Base-by-base conservation (phyloP, 805 yeast genomes). In the Saturnispora saitoi region DNA sequence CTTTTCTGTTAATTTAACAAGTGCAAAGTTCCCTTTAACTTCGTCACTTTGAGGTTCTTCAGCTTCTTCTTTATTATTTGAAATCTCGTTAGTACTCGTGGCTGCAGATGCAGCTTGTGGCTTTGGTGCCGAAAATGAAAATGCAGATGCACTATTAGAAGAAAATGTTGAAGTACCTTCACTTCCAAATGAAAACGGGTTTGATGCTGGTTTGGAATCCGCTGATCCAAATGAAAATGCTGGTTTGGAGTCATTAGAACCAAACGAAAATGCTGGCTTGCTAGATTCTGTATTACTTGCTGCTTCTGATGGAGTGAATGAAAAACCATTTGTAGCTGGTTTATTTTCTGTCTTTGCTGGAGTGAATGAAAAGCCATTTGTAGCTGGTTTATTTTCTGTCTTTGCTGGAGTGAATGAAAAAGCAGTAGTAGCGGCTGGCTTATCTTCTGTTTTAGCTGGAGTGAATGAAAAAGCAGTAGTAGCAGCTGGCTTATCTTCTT, bases 11-110 rank as follows among this genome's bases (percentile, higher is more conserved):
- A 77, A 70, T 49, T 65, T 65, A 41, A 65, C 73, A 14, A 71
- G 64, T 6, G 75, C 66, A 54, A 73, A 78, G 54, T 78, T 71
- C 1, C 72, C 78, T 38, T 71, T 72, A 4, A 71, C 73, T 49
- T 72, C 75, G 42, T 68, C 77, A 36, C 71, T 73, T 20, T 66
- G 70, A 10, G 60, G 69, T 12, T 65, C 66, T 3, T 67, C 76
- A 22, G 57, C 64, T 4, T 58, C 63, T 4, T 55, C 67, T 4
- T 55, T 36, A 10, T 34, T 34, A 22, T 4, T 34, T 34, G 38
- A 34, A 6, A 43, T 45, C 4, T 39, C 32, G 0, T 43, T 47
- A 8, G 56, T 24, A 14, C 24, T 38, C 6, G 45, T 19, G 31
- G 50, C 22, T 3, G 50, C 22, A 2, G 47, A 17, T 11, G 40